phyloP scores from a whole-genome alignment of 805 yeast species.

The Grigorovia yakushimaensis region DNA sequence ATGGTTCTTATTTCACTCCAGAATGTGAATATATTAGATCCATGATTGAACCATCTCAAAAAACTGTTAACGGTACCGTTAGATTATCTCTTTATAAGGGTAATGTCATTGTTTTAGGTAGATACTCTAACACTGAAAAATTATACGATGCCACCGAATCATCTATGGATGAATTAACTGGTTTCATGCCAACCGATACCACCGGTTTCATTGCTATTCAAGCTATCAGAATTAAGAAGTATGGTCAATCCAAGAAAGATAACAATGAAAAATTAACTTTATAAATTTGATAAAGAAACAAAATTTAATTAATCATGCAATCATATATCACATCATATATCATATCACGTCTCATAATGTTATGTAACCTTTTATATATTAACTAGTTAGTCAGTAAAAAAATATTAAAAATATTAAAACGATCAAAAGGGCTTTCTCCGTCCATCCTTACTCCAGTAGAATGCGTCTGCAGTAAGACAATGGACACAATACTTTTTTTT shows the following conservation, averaged over 20 bases:
- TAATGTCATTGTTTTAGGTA: constrained; percentile 70
- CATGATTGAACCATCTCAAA: constrained; percentile 92
- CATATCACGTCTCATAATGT: background rate
- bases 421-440: no score
- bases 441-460: no score
- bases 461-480: no score
- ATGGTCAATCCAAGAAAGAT: constrained; percentile 89
- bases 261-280: constrained; percentile 43
- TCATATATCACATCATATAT: background rate
- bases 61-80: constrained; percentile 91
- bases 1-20: constrained; percentile 97
- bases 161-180: constrained; percentile 98
- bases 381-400: no score
- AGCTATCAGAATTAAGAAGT: constrained; percentile 96
- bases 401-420: no score
- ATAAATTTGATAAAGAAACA: constrained; percentile 10
- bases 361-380: background rate
- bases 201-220: constrained; percentile 96
- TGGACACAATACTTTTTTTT: no score
- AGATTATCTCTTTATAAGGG: constrained; percentile 94
- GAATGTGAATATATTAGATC: constrained; percentile 93
- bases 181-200: constrained; percentile 94
- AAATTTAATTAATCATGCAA: background rate
- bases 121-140: constrained; percentile 92
- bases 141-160: constrained; percentile 96